These are phyloP conservation scores for Huntiella moniliformis DNA, from an alignment of 2,329 filamentous ascomycete genomes.

Conservation along the genomic window DNA sequence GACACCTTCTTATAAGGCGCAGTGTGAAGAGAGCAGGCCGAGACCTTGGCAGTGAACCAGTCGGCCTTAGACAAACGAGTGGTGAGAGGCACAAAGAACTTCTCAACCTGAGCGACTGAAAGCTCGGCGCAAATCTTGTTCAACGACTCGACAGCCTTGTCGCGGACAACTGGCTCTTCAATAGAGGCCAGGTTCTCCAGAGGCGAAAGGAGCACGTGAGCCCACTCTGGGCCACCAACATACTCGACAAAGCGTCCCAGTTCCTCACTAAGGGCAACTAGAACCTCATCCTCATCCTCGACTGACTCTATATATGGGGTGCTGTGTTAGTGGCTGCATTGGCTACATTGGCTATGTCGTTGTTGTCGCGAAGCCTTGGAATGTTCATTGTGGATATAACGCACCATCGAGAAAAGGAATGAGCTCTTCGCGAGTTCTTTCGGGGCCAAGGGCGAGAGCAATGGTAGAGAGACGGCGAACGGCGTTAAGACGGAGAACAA, in stretches of 20 bases:
- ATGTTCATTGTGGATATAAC: constrained; percentile 18
- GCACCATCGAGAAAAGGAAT: constrained; percentile 97
- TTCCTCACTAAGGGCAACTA: constrained; percentile 93
- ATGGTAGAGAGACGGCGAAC: constrained; percentile 97
- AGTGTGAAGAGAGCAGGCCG: constrained; percentile 87
- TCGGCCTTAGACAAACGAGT: constrained; percentile 95
- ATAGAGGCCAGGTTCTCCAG: constrained; percentile 96
- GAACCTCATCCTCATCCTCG: constrained; percentile 95
- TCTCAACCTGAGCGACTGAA: constrained; percentile 81
- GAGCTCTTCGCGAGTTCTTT: constrained; percentile 93
- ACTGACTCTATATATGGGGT: constrained; percentile 56
- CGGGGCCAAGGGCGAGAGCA: constrained; percentile 82
- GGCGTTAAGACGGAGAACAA: constrained; percentile 90
- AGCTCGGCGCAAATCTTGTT: constrained; percentile 97
- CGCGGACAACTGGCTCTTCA: constrained; percentile 90
- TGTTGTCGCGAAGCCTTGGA: constrained; percentile 13
- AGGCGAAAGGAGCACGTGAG: constrained; percentile 88
- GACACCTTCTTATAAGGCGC: constrained; percentile 84
- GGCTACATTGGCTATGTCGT: background rate
- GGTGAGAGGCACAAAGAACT: constrained; percentile 90
- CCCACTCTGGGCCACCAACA: constrained; percentile 82
- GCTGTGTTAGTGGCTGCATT: background rate
- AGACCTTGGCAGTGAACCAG: constrained; percentile 99
- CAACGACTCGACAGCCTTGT: constrained; percentile 97
- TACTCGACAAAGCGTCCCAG: constrained; percentile 94